Evolutionary conservation across 495 filamentous ascomycete genomes (phyloP), one percentile per base, ranked within the genome.

Genomic region (Daldinia childiae): DNA sequence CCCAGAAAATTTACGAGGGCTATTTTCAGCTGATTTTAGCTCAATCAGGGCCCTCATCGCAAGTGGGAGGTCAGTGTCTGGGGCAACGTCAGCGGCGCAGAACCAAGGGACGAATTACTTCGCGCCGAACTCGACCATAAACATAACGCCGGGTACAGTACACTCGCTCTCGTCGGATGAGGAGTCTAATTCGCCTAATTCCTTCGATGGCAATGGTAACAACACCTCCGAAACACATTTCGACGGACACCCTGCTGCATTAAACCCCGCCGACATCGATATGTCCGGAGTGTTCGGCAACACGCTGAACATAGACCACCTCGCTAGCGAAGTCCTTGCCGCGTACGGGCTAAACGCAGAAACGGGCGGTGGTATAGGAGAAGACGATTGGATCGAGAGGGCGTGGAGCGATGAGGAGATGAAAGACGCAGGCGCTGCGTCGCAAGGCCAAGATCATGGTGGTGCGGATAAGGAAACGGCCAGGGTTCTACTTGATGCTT

Each of bases 11-110:
- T 55, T 79, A 9, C 75, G 75, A 9, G 77, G 75, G 3, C 56
- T 79, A 3, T 79, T 79, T 66, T 69, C 73, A 0, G 75, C 73
- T 6, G 77, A 77, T 56, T 73, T 74, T 58, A 76, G 74, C 62
- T 69, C 75, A 4, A 76, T 79, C 48, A 32, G 72, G n/a, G 69
- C 66, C 4, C 70, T 78, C 19, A 62, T 76, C 17, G 54, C 64
- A 4, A 60, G 66, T 19, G 55, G 71, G 6, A 65, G 58, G 19
- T 12, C 56, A 9, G 41, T 19, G 9, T 24, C 71, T 32, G 43
- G 34, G 14, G 8, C 69, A 15, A 15, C 39, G 15, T 19, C 61
- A 17, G 38, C 55, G 9, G 7, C 38, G 21, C 68, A 67, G 11
- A 57, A n/a, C 14, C 54, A 51, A 15, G 3, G 9, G n/a, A 27